Evolutionary conservation across 2,329 filamentous ascomycete species (phyloP).

Genomic region (Fusarium buxicola): DNA sequence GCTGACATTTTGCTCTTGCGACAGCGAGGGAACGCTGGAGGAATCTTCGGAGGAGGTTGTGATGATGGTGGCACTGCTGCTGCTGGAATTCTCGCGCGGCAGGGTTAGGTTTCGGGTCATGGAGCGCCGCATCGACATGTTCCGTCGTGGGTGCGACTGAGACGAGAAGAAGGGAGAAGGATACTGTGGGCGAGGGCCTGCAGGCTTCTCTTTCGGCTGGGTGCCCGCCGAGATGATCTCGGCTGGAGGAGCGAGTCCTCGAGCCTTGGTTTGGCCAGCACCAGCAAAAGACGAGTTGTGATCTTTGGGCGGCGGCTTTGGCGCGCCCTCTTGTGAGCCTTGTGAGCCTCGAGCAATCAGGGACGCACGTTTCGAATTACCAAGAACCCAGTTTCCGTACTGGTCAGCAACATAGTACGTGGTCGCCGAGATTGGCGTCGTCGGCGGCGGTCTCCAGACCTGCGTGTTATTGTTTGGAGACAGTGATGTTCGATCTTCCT

Average conservation of each 20-base stretch:
- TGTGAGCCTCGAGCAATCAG: conserved; percentile 41
- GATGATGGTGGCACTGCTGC: conserved; percentile 51
- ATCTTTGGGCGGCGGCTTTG: conserved; percentile 39
- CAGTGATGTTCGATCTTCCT: conserved; percentile 58
- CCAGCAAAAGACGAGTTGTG: conserved; percentile 22
- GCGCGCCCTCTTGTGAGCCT: conserved; percentile 20
- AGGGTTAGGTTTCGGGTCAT: conserved; percentile 38
- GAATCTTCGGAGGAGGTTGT: conserved; percentile 47
- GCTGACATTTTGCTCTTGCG: conserved; percentile 44
- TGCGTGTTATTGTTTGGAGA: conserved; percentile 53
- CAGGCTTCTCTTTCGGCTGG: conserved; percentile 32
- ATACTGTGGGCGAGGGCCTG: conserved; percentile 36
- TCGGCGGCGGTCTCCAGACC: conserved; percentile 63
- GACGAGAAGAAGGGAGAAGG: conserved; percentile 44
- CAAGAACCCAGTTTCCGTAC: conserved; percentile 65
- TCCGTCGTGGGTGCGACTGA: conserved; percentile 39
- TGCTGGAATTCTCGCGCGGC: conserved; percentile 44
- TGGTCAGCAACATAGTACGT: conserved; percentile 64
- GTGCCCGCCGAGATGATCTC: conserved; percentile 48
- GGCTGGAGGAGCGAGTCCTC: conserved; percentile 45
- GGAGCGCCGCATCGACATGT: conserved; percentile 34
- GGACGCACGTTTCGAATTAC: conserved; percentile 50
- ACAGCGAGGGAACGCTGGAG: conserved; percentile 30
- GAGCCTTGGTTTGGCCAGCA: conserved; percentile 6
- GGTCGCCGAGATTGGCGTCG: conserved; percentile 58